These are phyloP conservation scores for Fraxinus angustifolia DNA, from an alignment of 305 asterid genomes.

Conservation along the genomic window DNA sequence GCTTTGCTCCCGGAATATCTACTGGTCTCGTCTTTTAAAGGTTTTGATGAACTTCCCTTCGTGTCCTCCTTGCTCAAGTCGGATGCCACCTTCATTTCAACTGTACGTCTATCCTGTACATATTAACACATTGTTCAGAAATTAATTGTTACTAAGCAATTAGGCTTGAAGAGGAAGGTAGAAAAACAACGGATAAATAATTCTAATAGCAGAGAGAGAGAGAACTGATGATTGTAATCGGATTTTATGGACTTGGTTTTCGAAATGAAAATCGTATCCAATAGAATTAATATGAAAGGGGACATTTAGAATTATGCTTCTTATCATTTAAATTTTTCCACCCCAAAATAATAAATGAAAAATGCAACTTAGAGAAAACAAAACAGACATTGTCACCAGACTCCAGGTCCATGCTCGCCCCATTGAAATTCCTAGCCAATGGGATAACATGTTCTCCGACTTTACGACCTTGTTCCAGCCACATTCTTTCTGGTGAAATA, in stretches of 20 bases:
- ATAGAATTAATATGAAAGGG: background rate
- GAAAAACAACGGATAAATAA: background rate
- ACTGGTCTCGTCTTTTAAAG: slow-evolving; percentile 44
- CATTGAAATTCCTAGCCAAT: slow-evolving; percentile 90
- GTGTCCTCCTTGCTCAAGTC: slow-evolving; percentile 43
- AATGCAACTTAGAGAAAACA: slow-evolving; percentile 8
- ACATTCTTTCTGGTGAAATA: slow-evolving; percentile 60
- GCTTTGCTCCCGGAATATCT: slow-evolving; percentile 70
- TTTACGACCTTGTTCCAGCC: slow-evolving; percentile 89
- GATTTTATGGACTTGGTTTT: background rate
- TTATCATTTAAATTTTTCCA: background rate
- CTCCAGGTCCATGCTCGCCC: slow-evolving; percentile 60
- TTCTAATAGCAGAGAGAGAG: background rate
- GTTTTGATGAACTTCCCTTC: slow-evolving; percentile 70
- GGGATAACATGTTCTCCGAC: slow-evolving; percentile 96
- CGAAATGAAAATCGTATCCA: background rate
- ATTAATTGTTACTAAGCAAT: background rate
- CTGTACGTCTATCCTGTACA: slow-evolving; percentile 46
- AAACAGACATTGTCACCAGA: slow-evolving; percentile 57
- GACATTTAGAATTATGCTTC: background rate
- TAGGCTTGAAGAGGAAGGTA: background rate
- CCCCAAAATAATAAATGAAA: background rate
- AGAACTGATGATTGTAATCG: background rate
- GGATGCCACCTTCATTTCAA: slow-evolving; percentile 49
- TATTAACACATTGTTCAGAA: background rate